Conservation (phyloP, 208 protist species). For the Leishmania aethiopica region DNA sequence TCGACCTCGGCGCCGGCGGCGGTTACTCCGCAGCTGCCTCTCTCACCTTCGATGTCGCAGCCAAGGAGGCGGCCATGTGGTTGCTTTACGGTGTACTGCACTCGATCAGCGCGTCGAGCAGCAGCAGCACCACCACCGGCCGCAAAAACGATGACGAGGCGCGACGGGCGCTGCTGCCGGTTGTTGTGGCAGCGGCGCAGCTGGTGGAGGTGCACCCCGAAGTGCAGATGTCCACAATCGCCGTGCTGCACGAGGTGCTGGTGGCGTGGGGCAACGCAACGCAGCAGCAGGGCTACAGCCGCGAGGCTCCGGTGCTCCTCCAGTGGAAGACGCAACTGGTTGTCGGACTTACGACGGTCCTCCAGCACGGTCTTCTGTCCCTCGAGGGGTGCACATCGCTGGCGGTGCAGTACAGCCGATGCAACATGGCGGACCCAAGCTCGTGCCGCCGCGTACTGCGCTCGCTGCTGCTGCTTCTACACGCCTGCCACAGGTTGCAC, state of each 20-base stretch:
- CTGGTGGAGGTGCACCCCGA: constrained; percentile 65
- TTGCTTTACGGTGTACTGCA: constrained; percentile 35
- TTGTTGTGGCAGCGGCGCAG: constrained; percentile 53
- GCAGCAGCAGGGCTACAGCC: constrained; percentile 14
- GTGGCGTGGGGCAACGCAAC: constrained; percentile 24
- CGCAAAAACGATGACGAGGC: constrained; percentile 11
- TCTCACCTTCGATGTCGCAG: constrained; percentile 42
- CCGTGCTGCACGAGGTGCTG: constrained; percentile 43
- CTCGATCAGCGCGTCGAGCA: constrained; percentile 1
- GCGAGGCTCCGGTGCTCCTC: constrained; percentile 36
- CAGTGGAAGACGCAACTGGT: constrained; percentile 64
- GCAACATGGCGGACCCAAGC: constrained; percentile 57
- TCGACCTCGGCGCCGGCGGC: neutral
- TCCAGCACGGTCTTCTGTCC: constrained; percentile 59
- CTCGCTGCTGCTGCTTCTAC: constrained; percentile 51
- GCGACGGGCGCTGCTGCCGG: constrained; percentile 33
- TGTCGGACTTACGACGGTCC: constrained; percentile 47
- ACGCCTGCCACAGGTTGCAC: constrained; percentile 54
- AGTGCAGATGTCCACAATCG: constrained; percentile 47
- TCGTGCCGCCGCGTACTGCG: constrained; percentile 54
- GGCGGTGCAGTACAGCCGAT: constrained; percentile 48
- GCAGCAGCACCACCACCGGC: neutral
- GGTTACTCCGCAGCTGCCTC: neutral
- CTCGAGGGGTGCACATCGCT: constrained; percentile 47
- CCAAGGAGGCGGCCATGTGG: constrained; percentile 48